Evolutionary conservation across 805 yeast species (phyloP), one percentile per base, ranked within the genome.

Genomic region (Candida koratica): DNA sequence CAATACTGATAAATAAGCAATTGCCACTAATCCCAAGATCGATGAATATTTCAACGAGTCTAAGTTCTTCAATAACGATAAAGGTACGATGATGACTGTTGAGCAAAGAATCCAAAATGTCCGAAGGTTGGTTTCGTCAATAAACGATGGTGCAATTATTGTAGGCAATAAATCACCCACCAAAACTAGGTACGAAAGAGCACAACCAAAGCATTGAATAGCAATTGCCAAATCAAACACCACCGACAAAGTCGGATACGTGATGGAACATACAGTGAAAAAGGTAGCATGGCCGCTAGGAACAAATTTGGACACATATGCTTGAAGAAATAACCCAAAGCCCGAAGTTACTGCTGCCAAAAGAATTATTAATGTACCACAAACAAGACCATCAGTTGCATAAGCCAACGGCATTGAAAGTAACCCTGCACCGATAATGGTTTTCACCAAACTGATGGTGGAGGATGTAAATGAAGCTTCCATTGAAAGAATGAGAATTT

Each of bases 31-130:
- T 1, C 96, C 96, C 24, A 89, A 66, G 56, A 88, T 62, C 2
- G 96, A 85, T 1, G 96, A 86, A 50, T 85, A 84, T 52, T 84
- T 82, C 52, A 89, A 71, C 7, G 96, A 84, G 53, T 85, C 94
- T 42, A 89, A 69, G 49, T 77, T 78, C 50, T 80, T 75, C 50
- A 84, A 67, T 55, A 80, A 86, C 9, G 93, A 81, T 34, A 90
- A 64, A 0, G 88, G 88, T 12, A 79, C 67, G 17, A 70, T 59
- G 5, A 61, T 31, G 5, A 55, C 20, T 1, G 58, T 52, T 17
- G 81, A 71, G 1, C 72, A 43, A 2, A 83, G 58, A 33, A 81
- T 81, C 81, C 86, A 81, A 39, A 81, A 68, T 16, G 71, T 64
- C 39, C 86, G 64, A 36, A 65, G 36, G 39, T 52, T 28, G 5